Evolutionary conservation across 192 early-diverging fungal species (phyloP), one percentile per base, ranked within the genome.

Genomic region (Podila verticillata): DNA sequence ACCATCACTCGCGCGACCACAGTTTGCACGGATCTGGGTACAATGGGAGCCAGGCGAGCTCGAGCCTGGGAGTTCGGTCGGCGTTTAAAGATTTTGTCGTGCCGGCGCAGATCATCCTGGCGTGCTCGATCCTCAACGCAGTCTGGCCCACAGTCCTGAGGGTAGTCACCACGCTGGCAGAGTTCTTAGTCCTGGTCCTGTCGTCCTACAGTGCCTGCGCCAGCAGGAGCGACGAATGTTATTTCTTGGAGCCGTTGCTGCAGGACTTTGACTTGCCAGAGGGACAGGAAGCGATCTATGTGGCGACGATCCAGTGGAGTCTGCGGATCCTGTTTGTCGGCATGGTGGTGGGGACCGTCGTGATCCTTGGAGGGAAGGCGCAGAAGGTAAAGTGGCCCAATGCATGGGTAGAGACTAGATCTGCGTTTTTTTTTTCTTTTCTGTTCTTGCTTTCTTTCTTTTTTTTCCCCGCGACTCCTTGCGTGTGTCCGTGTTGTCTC

Each of bases 61-160:
- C 75, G 24, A 79, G 68, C 28, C 61, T 79, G 35, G 75, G 75
- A 13, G 75, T 79, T 29, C 75, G 75, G 69, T 79, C 75, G 15
- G 75, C 75, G n/a, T 79, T 79, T 58, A 70, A 72, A 51, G 75
- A 79, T 64, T 79, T 79, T 71, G 64, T 72, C 7, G 61, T 79
- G 22, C 75, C 69, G 5, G 75, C 75, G 9, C 75, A 79, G 65
- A 79, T 79, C 64, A 79, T 79, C 36, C 69, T 79, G 20, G 58
- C 70, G 17, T 79, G 69, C 57, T 79, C 75, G 20, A 72, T 79
- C 44, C 63, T 79, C 36, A 71, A 71, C 49, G 75, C 68, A 8
- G 64, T 79, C n/a, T 79, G 75, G 75, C 75, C 75, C 9, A 79
- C 65, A 2, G 12, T 79, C 13, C 65, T 66, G 19, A 31, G 75